Conservation (phyloP, 108 stramenopile species). For the Cylindrotheca fusiformis region DNA sequence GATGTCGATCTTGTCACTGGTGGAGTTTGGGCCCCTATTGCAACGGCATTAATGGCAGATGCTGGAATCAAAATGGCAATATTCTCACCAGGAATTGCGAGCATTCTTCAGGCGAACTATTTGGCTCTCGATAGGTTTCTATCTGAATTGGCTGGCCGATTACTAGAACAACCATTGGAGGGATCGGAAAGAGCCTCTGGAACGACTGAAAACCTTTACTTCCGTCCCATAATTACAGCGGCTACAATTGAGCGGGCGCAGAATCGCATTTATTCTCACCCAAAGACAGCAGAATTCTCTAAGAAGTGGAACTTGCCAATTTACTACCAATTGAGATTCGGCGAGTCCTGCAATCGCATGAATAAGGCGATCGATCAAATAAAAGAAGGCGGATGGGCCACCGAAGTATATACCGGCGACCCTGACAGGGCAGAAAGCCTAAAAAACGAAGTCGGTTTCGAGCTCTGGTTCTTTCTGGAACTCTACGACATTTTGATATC, state of each 20-base stretch:
- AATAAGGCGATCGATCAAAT: constrained; percentile 69
- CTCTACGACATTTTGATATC: constrained; percentile 61
- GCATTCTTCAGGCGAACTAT: constrained; percentile 83
- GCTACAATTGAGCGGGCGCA: constrained; percentile 58
- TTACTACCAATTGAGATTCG: constrained; percentile 88
- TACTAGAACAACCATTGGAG: constrained; percentile 29
- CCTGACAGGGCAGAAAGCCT: constrained; percentile 24
- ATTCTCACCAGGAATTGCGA: constrained; percentile 90
- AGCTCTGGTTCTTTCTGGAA: constrained; percentile 79
- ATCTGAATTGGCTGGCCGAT: constrained; percentile 52
- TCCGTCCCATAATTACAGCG: constrained; percentile 38
- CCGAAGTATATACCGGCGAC: constrained; percentile 71
- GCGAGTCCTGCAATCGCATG: constrained; percentile 76
- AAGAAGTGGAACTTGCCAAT: constrained; percentile 88
- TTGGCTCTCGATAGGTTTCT: constrained; percentile 74
- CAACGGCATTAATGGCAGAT: constrained; percentile 86
- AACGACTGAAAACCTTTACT: constrained; percentile 44
- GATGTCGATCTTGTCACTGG: constrained; percentile 81
- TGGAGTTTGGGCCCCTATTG: constrained; percentile 88
- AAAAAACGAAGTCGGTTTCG: constrained; percentile 59
- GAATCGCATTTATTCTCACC: constrained; percentile 69
- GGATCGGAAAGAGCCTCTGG: constrained; percentile 5
- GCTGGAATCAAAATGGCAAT: constrained; percentile 85
- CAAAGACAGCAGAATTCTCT: constrained; percentile 82
- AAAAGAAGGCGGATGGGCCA: constrained; percentile 66